Conservation (phyloP, 2,329 filamentous ascomycete genomes). For the Nakataea oryzae region DNA sequence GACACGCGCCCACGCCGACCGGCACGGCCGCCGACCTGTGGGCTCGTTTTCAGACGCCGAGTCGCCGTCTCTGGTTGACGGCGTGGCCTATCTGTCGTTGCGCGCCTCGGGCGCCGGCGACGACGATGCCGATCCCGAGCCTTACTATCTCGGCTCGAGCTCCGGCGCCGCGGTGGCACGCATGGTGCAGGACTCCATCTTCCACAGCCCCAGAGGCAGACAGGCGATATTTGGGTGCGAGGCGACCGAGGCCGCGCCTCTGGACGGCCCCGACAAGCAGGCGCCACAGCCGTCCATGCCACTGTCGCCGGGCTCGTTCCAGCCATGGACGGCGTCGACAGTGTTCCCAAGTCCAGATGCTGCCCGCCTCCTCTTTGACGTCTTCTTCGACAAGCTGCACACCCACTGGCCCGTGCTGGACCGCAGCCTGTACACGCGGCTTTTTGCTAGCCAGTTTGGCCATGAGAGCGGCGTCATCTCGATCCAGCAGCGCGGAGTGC, state of each 20-base stretch:
- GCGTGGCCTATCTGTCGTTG: conserved; percentile 15
- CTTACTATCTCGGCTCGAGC: conserved; percentile 16
- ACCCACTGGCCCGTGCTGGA: conserved; percentile 16
- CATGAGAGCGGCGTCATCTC: conserved; percentile 8
- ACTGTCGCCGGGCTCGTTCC: not conserved
- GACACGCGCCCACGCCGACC: not conserved
- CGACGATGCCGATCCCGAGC: conserved; percentile 14
- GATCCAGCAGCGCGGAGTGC: conserved; percentile 13
- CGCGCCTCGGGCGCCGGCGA: conserved; percentile 14
- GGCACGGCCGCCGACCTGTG: not conserved
- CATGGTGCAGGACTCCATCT: conserved; percentile 16
- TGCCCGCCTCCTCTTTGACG: conserved; percentile 12
- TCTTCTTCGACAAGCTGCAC: conserved; percentile 16
- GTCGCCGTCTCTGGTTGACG: conserved; percentile 12
- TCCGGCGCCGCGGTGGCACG: conserved; percentile 16
- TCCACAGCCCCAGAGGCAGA: conserved; percentile 7
- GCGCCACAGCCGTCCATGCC: not conserved
- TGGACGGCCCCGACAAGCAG: not conserved
- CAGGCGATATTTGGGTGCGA: not conserved
- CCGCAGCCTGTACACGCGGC: conserved; percentile 9
- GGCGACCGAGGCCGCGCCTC: not conserved
- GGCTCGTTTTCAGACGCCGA: conserved; percentile 11
- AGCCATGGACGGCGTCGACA: not conserved
- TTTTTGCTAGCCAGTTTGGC: conserved; percentile 11
- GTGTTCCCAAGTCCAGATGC: conserved; percentile 8